phyloP scores from a whole-genome alignment of 441 rosid species.

The Adansonia gregorii region DNA sequence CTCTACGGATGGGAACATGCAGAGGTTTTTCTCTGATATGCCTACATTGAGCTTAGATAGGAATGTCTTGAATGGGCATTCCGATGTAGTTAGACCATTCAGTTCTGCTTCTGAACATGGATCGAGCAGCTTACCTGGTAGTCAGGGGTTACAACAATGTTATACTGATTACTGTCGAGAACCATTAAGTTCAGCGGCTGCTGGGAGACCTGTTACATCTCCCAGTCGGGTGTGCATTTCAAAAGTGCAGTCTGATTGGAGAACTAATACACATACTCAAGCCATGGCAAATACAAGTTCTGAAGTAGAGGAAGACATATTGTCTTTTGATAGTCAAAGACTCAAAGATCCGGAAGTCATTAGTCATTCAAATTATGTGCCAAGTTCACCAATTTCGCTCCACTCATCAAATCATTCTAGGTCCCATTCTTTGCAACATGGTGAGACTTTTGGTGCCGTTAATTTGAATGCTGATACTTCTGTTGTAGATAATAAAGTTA shows the following conservation, averaged over 20 bases:
- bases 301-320: slow-evolving; percentile 63
- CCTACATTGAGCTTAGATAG: slow-evolving; percentile 47
- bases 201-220: slow-evolving; percentile 30
- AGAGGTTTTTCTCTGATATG: slow-evolving; percentile 41
- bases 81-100: slow-evolving; percentile 38
- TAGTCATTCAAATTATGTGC: slow-evolving; percentile 41
- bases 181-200: slow-evolving; percentile 31
- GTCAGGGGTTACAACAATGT: slow-evolving; percentile 44
- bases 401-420: slow-evolving; percentile 49
- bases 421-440: slow-evolving; percentile 54
- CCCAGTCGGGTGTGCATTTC: slow-evolving; percentile 30
- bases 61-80: slow-evolving; percentile 35
- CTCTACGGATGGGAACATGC: slow-evolving; percentile 34
- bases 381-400: slow-evolving; percentile 50
- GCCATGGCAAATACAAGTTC: slow-evolving; percentile 35
- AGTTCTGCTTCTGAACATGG: slow-evolving; percentile 46
- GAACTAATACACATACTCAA: slow-evolving; percentile 42
- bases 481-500: slow-evolving; percentile 43
- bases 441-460: slow-evolving; percentile 41
- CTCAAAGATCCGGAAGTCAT: slow-evolving; percentile 66
- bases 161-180: slow-evolving; percentile 50
- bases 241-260: slow-evolving; percentile 47
- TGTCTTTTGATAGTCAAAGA: slow-evolving; percentile 71
- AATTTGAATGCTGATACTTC: slow-evolving; percentile 42
- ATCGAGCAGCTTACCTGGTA: slow-evolving; percentile 41